phyloP scores from a whole-genome alignment of 176 grass and related monocot genomes.

The Bonia amplexicaulis region DNA sequence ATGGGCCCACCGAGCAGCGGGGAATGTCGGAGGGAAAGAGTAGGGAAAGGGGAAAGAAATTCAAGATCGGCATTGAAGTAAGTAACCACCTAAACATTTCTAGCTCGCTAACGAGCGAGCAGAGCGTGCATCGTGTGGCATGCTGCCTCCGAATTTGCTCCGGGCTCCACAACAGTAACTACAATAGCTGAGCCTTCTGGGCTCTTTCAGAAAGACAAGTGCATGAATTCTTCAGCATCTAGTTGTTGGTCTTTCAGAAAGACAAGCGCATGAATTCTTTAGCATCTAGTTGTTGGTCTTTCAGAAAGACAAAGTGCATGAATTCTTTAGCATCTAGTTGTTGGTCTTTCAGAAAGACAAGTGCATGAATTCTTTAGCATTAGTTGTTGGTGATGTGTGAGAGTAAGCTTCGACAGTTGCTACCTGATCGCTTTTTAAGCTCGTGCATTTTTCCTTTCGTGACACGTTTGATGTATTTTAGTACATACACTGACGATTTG shows the following conservation, averaged over 20 bases:
- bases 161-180: not conserved
- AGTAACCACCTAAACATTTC: slow-evolving; percentile 3
- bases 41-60: not conserved
- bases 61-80: slow-evolving; percentile 14
- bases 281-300: not conserved
- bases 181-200: not conserved
- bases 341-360: no score
- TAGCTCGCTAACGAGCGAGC: not conserved
- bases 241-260: not conserved
- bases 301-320: not conserved
- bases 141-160: not conserved
- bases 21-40: not conserved
- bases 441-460: not conserved
- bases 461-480: not conserved
- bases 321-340: not conserved
- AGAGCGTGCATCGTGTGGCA: not conserved
- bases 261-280: not conserved
- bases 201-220: not conserved
- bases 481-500: not conserved
- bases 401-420: not conserved
- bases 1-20: not conserved
- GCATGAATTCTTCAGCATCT: not conserved
- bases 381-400: not conserved
- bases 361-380: not conserved
- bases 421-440: not conserved